phyloP scores from a whole-genome alignment of 257 asterid species.

The Osmanthus fragrans region DNA sequence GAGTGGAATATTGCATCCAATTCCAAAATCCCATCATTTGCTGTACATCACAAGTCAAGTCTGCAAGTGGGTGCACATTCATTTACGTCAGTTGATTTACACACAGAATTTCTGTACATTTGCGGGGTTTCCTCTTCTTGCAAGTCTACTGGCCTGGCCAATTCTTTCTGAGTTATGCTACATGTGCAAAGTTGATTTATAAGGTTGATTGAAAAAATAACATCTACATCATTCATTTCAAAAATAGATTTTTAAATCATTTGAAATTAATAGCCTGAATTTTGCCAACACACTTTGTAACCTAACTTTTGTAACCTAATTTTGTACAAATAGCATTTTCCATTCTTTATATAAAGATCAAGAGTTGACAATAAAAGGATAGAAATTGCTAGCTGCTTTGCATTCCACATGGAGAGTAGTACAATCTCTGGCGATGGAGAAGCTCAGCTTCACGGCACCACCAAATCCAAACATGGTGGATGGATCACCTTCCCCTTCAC shows the following conservation, averaged over 20 bases:
- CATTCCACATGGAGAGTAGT: constrained; percentile 3
- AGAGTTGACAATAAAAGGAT: background rate
- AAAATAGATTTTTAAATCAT: too few relatives aligned
- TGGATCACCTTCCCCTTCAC: constrained; percentile 49
- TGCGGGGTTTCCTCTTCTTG: background rate
- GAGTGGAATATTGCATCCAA: too few relatives aligned
- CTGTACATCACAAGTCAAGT: background rate
- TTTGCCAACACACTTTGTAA: too few relatives aligned
- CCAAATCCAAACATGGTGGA: constrained; percentile 34
- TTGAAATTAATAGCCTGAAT: too few relatives aligned
- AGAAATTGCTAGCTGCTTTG: background rate
- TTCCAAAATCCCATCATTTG: background rate
- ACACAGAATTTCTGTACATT: background rate
- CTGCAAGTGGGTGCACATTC: background rate
- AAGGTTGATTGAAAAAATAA: too few relatives aligned
- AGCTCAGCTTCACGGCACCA: constrained; percentile 1
- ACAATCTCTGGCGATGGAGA: constrained; percentile 8
- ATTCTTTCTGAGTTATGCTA: too few relatives aligned
- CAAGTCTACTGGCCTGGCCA: background rate
- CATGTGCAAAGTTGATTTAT: too few relatives aligned
- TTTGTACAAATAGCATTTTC: too few relatives aligned
- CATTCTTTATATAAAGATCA: background rate
- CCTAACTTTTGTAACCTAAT: too few relatives aligned
- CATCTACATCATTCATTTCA: too few relatives aligned
- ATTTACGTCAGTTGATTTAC: too few relatives aligned